Evolutionary conservation across 1,284 basidiomycete species (phyloP).

Genomic region (Coriolopsis trogii): DNA sequence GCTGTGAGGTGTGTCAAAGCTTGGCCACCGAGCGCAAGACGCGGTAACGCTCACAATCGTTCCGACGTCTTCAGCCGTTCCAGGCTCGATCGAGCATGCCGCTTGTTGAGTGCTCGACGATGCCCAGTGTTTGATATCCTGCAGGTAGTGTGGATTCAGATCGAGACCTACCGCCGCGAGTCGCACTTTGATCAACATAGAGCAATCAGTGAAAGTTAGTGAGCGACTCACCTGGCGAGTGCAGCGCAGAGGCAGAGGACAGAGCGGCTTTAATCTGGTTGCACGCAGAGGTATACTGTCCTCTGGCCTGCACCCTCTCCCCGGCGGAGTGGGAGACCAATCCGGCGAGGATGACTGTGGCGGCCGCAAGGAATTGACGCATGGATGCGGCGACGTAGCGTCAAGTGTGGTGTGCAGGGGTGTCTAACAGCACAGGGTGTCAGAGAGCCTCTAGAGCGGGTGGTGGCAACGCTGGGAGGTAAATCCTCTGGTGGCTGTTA

Average conservation of each 20-base stretch:
- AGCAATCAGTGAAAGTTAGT: not conserved
- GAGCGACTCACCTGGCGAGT: slow-evolving; percentile 33
- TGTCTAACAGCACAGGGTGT: slow-evolving; percentile 1
- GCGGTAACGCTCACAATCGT: slow-evolving; percentile 26
- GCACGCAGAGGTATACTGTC: slow-evolving; percentile 14
- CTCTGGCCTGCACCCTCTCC: slow-evolving; percentile 5
- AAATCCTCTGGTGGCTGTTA: not conserved
- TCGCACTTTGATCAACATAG: not conserved
- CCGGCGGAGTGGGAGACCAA: not conserved
- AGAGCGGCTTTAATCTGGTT: slow-evolving; percentile 26
- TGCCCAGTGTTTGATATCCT: slow-evolving; percentile 35
- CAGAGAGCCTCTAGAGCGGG: not conserved
- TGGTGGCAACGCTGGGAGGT: not conserved
- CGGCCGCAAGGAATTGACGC: slow-evolving; percentile 22
- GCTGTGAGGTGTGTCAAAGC: not conserved
- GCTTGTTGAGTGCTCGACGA: slow-evolving; percentile 28
- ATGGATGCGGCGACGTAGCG: not conserved
- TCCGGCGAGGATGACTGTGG: slow-evolving; percentile 13
- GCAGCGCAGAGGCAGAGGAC: slow-evolving; percentile 36
- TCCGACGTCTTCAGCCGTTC: slow-evolving; percentile 31
- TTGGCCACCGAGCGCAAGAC: not conserved
- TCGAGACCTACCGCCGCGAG: slow-evolving; percentile 6
- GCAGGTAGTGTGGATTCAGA: slow-evolving; percentile 21
- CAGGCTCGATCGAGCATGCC: slow-evolving; percentile 31
- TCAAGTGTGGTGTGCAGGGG: not conserved